These are phyloP conservation scores for Termitomyces sp. DNA, from an alignment of 768 basidiomycete genomes.

Conservation along the genomic window DNA sequence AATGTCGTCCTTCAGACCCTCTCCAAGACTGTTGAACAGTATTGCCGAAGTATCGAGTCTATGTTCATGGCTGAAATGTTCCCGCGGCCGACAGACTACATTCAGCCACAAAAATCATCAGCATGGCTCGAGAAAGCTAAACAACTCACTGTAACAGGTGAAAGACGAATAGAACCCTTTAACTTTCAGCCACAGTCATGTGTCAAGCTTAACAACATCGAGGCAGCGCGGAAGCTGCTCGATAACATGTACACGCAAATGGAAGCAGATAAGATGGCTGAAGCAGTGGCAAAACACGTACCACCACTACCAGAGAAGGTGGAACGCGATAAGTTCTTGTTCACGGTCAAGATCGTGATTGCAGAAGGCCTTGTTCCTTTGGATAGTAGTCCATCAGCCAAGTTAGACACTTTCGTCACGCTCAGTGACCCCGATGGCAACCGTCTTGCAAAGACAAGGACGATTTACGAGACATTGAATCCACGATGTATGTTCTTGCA, in stretches of 20 bases:
- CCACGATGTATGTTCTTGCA: conserved; percentile 71
- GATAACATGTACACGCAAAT: conserved; percentile 94
- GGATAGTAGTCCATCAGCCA: conserved; percentile 73
- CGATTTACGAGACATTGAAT: conserved; percentile 84
- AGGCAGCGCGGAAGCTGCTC: conserved; percentile 82
- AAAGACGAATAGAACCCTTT: conserved; percentile 93
- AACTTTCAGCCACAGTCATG: conserved; percentile 92
- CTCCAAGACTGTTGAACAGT: conserved; percentile 87
- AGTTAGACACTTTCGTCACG: conserved; percentile 88
- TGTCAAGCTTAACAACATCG: conserved; percentile 97
- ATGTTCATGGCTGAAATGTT: conserved; percentile 96
- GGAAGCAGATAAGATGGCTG: conserved; percentile 81
- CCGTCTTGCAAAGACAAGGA: conserved; percentile 89
- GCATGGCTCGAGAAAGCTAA: conserved; percentile 87
- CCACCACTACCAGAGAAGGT: conserved; percentile 73
- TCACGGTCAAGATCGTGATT: conserved; percentile 89
- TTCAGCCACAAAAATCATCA: conserved; percentile 81
- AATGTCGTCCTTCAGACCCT: conserved; percentile 53
- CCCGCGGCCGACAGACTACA: conserved; percentile 70
- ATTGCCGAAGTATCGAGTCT: conserved; percentile 81
- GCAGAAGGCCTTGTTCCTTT: conserved; percentile 83
- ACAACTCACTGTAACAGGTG: conserved; percentile 66
- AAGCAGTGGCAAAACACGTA: conserved; percentile 45
- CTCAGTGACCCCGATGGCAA: conserved; percentile 90
- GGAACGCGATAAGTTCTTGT: conserved; percentile 68